Percentiles rank a stretch among this genome's conserved stretches.
Evolutionary conservation across 176 grass and related monocot species (phyloP).

Genomic region (Triticum aestivum): IWGSC_CS_RefSeq_v2.1 NC_057811.1:476553915-476554414

Average conservation of each 20-base stretch:
- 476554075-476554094: not conserved
- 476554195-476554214: not conserved
- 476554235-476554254: not conserved
- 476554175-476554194: slow-evolving; percentile 26
- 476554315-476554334: not conserved
- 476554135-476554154: not conserved
- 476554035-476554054: not conserved
- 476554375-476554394: no score
- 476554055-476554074: not conserved
- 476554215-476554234: not conserved
- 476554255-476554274: slow-evolving; percentile 40
- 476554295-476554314: slow-evolving; percentile 1
- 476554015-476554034: slow-evolving; percentile 34
- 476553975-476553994: not conserved
- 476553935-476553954: not conserved
- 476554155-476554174: not conserved
- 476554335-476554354: not conserved
- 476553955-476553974: slow-evolving; percentile 12
- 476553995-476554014: slow-evolving; percentile 32
- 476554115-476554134: slow-evolving; percentile 1
- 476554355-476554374: not conserved
- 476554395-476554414: not conserved
- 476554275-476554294: not conserved
- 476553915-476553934: not conserved
- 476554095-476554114: not conserved